Percentiles rank a stretch among this genome's conserved stretches.
phyloP scores from a whole-genome alignment of 140 eudicot genomes.

The Artemisia princeps region DNA sequence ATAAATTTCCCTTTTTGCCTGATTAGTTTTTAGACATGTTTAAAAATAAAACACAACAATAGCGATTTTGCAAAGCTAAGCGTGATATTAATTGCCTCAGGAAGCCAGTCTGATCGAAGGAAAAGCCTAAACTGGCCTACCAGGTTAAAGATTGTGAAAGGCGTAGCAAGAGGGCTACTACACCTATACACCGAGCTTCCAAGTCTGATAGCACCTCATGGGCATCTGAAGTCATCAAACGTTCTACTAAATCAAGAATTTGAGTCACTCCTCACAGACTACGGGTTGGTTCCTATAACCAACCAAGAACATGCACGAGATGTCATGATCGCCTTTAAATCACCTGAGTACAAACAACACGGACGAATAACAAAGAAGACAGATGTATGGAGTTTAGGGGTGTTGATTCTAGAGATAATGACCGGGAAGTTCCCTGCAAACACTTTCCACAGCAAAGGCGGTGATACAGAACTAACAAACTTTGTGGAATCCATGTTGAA shows the following conservation, averaged over 20 bases:
- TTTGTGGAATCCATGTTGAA: conserved; percentile 41
- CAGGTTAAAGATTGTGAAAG: conserved; percentile 64
- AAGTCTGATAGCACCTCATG: conserved; percentile 64
- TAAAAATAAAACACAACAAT: neutral
- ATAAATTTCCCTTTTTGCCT: neutral
- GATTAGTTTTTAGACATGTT: neutral
- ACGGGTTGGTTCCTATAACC: conserved; percentile 57
- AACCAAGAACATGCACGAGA: conserved; percentile 72
- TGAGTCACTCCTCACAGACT: conserved; percentile 61
- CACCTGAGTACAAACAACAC: conserved; percentile 63
- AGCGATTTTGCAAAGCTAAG: conserved; percentile 2
- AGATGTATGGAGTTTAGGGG: conserved; percentile 69
- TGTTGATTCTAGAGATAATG: conserved; percentile 55
- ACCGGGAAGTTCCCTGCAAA: conserved; percentile 55
- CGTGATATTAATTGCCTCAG: conserved; percentile 28
- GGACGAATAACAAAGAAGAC: conserved; percentile 71
- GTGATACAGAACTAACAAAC: conserved; percentile 37
- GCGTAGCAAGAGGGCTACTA: conserved; percentile 54
- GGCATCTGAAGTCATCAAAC: conserved; percentile 86
- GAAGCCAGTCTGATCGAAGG: conserved; percentile 41
- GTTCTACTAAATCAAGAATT: conserved; percentile 47
- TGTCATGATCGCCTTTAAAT: conserved; percentile 62
- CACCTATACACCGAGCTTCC: conserved; percentile 77
- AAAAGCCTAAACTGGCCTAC: conserved; percentile 54
- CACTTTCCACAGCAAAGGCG: conserved; percentile 47